Conservation (phyloP, 805 yeast species). For the Kodamaea restingae region DNA sequence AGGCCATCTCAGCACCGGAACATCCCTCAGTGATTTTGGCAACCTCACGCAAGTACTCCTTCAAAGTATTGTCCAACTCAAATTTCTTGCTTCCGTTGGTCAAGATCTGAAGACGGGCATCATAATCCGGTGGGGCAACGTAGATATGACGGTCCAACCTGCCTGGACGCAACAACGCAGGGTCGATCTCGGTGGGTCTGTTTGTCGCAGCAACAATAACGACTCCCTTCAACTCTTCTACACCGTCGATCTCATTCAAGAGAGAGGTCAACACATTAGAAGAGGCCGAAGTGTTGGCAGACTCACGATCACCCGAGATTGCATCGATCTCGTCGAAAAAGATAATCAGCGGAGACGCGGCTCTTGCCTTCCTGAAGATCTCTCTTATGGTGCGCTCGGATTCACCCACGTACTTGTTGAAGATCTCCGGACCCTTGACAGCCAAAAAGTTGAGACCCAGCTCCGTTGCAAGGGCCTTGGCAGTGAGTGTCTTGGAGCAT, state of each 20-base stretch:
- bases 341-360: slow-evolving; percentile 90
- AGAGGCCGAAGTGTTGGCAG: slow-evolving; percentile 60
- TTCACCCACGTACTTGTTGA: slow-evolving; percentile 95
- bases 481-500: slow-evolving; percentile 91
- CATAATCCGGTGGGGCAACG: slow-evolving; percentile 85
- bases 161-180: slow-evolving; percentile 94
- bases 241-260: slow-evolving; percentile 94
- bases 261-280: slow-evolving; percentile 86
- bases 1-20: slow-evolving; percentile 94
- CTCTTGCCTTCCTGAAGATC: slow-evolving; percentile 87
- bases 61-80: slow-evolving; percentile 39
- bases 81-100: slow-evolving; percentile 66
- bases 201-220: slow-evolving; percentile 95
- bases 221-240: slow-evolving; percentile 90
- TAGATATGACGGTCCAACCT: slow-evolving; percentile 89
- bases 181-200: slow-evolving; percentile 88
- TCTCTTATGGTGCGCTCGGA: slow-evolving; percentile 91
- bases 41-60: slow-evolving; percentile 38
- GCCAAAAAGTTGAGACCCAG: slow-evolving; percentile 91
- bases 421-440: slow-evolving; percentile 94
- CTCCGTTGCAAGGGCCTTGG: slow-evolving; percentile 93
- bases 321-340: slow-evolving; percentile 98
- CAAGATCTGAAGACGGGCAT: slow-evolving; percentile 76
- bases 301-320: slow-evolving; percentile 70
- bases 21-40: slow-evolving; percentile 76